A percentile compares a stretch with the other conserved stretches of the same genome.
Evolutionary conservation across 192 early-diverging fungal species (phyloP).

Genomic region (Pilaira anomala): DNA sequence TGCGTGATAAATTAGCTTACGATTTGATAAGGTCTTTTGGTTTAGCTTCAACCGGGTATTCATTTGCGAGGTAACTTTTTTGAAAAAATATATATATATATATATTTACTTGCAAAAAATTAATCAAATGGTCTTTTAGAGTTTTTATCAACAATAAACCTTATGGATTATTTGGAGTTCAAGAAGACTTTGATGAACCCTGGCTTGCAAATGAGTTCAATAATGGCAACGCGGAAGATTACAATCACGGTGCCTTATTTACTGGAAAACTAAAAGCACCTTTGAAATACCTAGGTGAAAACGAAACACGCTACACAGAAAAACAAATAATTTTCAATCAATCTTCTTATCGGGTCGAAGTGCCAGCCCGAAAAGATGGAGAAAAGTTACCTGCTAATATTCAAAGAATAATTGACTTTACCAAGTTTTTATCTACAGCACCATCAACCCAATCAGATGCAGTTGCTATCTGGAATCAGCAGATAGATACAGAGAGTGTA

Average conservation of each 20-base stretch:
- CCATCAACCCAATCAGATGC: background rate
- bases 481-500: constrained; percentile 5
- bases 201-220: constrained; percentile 29
- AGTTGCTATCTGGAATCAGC: background rate
- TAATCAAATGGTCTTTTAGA: constrained; percentile 1
- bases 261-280: background rate
- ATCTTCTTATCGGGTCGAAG: background rate
- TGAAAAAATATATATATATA: background rate
- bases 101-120: background rate
- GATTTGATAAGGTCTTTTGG: background rate
- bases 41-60: constrained; percentile 3
- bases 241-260: constrained; percentile 7
- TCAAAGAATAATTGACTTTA: constrained; percentile 4
- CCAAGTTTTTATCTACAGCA: background rate
- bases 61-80: constrained; percentile 20
- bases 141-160: constrained; percentile 12
- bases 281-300: background rate
- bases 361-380: background rate
- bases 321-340: background rate
- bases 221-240: constrained; percentile 26
- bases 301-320: background rate
- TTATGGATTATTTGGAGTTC: constrained; percentile 11
- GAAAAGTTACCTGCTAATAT: background rate
- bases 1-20: constrained; percentile 10
- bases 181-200: constrained; percentile 34